phyloP scores from a whole-genome alignment of 305 asterid species.

The Galium porrigens region DNA sequence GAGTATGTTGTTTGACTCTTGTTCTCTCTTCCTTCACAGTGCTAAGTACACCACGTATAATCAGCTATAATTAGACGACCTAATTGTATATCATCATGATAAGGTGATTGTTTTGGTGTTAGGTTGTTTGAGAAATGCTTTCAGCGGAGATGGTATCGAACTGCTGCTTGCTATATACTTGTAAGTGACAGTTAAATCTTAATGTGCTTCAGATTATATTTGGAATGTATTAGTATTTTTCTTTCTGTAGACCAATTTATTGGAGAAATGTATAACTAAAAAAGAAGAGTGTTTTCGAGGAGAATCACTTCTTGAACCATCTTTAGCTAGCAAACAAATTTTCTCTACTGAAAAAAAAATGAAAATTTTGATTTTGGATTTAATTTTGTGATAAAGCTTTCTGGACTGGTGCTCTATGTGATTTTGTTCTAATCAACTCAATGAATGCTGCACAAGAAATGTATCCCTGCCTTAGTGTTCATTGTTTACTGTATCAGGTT shows the following conservation, averaged over 20 bases:
- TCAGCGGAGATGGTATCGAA: slow-evolving; percentile 43
- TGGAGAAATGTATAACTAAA: background rate
- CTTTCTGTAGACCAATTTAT: background rate
- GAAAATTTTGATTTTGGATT: background rate
- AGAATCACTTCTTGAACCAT: background rate
- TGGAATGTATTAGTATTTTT: background rate
- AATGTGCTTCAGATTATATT: background rate
- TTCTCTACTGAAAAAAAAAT: background rate
- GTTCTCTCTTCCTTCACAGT: slow-evolving; percentile 3
- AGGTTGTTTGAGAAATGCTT: slow-evolving; percentile 47
- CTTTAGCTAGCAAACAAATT: background rate
- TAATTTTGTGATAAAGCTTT: background rate
- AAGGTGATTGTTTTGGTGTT: slow-evolving; percentile 12
- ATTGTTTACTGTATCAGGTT: slow-evolving; percentile 47
- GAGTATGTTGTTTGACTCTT: slow-evolving; percentile 50
- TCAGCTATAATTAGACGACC: background rate
- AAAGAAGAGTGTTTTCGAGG: background rate
- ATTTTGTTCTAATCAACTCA: background rate
- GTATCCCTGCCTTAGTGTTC: slow-evolving; percentile 2
- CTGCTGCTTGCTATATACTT: slow-evolving; percentile 46
- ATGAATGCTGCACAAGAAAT: background rate
- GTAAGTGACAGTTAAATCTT: slow-evolving; percentile 20
- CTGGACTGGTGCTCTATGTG: background rate
- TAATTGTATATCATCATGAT: background rate
- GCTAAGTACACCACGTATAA: background rate